Percentiles rank a stretch among this genome's conserved stretches.
Conservation (phyloP, 768 basidiomycete genomes). For the Kwoniella sp. region DNA sequence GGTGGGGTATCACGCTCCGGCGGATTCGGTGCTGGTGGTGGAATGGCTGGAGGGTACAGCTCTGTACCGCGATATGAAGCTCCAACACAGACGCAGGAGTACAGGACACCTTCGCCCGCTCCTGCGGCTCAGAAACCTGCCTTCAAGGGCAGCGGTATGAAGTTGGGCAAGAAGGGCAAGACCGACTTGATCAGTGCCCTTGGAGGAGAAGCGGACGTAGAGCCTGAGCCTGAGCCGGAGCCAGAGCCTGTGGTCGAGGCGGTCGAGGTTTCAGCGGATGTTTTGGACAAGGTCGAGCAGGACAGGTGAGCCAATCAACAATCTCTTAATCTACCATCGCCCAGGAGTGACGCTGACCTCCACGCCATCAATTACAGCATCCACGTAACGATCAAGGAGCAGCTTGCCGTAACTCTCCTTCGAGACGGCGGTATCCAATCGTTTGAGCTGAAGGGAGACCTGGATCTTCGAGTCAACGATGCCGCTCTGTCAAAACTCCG, state of each 20-base stretch:
- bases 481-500: constrained; percentile 70
- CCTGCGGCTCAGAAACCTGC: constrained; percentile 60
- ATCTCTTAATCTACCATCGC: too few species aligned
- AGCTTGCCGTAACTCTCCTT: constrained; percentile 73
- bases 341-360: too few species aligned
- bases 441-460: constrained; percentile 90
- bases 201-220: constrained; percentile 65
- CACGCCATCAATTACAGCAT: too few species aligned
- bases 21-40: constrained; percentile 60
- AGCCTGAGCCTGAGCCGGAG: constrained; percentile 39
- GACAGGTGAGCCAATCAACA: constrained; percentile 72
- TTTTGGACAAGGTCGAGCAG: constrained; percentile 70
- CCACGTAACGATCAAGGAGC: constrained; percentile 82
- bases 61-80: constrained; percentile 72
- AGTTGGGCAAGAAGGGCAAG: constrained; percentile 90
- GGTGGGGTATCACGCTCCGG: constrained; percentile 51
- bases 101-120: constrained; percentile 42
- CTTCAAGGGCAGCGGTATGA: constrained; percentile 96
- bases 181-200: constrained; percentile 77
- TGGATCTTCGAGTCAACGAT: constrained; percentile 85
- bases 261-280: constrained; percentile 53
- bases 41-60: constrained; percentile 67
- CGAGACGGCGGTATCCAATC: constrained; percentile 88
- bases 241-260: constrained; percentile 59
- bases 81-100: constrained; percentile 58